Conservation (phyloP, 129 eudicot genomes). For the Escallonia herrerae region DNA sequence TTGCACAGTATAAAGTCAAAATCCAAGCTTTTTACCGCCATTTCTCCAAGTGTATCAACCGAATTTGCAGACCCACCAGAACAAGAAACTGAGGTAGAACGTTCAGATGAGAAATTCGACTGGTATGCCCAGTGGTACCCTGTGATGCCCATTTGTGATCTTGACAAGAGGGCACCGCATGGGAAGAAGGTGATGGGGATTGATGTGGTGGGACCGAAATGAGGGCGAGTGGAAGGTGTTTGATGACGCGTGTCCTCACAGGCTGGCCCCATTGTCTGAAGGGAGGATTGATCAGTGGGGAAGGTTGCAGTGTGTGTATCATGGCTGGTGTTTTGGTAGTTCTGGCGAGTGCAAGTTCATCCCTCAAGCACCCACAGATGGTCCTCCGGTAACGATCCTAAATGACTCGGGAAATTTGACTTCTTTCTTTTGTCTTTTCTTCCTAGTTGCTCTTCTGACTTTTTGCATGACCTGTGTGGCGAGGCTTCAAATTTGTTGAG, state of each 20-base stretch:
- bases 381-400: conserved; percentile 54
- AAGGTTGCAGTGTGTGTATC: conserved; percentile 87
- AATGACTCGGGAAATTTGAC: too few species aligned
- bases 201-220: conserved; percentile 75
- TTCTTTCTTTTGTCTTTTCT: too few species aligned
- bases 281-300: conserved; percentile 96
- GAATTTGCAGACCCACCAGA: conserved; percentile 20
- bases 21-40: conserved; percentile 30
- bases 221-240: conserved; percentile 77
- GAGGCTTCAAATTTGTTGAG: too few species aligned
- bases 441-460: too few species aligned
- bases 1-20: conserved; percentile 14
- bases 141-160: conserved; percentile 56
- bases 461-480: too few species aligned
- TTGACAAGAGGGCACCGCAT: conserved; percentile 69
- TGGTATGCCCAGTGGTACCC: conserved; percentile 85
- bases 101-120: conserved; percentile 45
- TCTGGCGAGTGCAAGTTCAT: conserved; percentile 70
- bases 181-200: conserved; percentile 73
- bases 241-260: conserved; percentile 75
- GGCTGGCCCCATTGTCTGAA: conserved; percentile 77
- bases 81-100: conserved; percentile 28
- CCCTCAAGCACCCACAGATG: conserved; percentile 87
- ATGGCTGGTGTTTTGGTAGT: conserved; percentile 91
- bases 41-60: conserved; percentile 29